Base-by-base conservation (phyloP, 768 basidiomycete genomes). In the Favolaschia claudopus region DNA sequence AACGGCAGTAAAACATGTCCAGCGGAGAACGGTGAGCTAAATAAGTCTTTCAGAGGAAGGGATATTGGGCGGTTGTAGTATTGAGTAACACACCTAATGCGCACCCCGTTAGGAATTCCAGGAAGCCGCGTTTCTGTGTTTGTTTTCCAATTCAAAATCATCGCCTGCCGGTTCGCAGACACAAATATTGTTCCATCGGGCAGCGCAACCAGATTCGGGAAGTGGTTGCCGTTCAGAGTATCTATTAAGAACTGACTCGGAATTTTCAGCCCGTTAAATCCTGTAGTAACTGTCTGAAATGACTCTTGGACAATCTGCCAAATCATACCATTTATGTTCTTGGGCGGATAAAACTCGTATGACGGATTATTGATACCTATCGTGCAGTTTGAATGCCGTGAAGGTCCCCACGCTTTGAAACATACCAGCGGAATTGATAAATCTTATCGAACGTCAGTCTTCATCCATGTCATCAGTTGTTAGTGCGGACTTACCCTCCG, bases 321-420 rank as follows among this genome's bases (percentile, higher is more conserved):
- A 67, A 14, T 67, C 72, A 17, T 67, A 55, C 76, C 76, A 19
- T 73, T 70, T 51, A 68, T 69, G 48, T 78, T 77, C 50, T 79
- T 79, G 6, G 74, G 67, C 5, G 78, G 78, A 68, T 71, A 77
- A 47, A 77, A 79, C 56, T 78, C 78, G 46, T 76, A 71, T 0
- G 85, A 87, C 0, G 86, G 85, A 55, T 86, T 86, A 69, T 87
- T 87, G 47, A 84, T 81, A 5, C 86, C 85, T 48, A 76, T 79
- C 20, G 7, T 20, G 9, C 24, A 29, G 32, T 15, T 24, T 3
- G 43, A 40, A 27, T 25, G 43, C 29, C 22, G 25, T 43, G 20
- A 28, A 17, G 9, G 6, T 4, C 4, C n/a, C 17, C 25, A 14
- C 12, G 32, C 22, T 14, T 37, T 24, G 5, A 13, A n/a, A 15